A percentile compares a stretch with the other conserved stretches of the same genome.
Evolutionary conservation across 768 basidiomycete genomes (phyloP).

Genomic region (Pholiota microspora): DNA sequence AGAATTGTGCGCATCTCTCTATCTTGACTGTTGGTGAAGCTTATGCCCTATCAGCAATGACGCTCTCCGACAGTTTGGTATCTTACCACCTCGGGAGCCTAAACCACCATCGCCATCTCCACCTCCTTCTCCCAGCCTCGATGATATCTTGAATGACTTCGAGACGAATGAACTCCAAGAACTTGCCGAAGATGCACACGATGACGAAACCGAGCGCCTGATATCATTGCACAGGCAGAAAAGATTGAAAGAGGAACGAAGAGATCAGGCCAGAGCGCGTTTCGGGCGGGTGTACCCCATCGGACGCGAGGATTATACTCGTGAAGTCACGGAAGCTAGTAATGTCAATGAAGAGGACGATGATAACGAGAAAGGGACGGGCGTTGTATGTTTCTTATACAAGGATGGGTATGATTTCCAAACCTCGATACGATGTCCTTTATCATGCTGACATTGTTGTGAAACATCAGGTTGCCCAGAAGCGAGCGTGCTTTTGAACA

Average conservation of each 20-base stretch:
- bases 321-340: constrained; percentile 94
- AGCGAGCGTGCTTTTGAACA: constrained; percentile 77
- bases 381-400: constrained; percentile 92
- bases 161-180: constrained; percentile 63
- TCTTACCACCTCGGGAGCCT: constrained; percentile 72
- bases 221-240: constrained; percentile 66
- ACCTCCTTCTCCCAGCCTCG: constrained; percentile 71
- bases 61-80: constrained; percentile 88
- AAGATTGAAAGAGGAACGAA: constrained; percentile 61
- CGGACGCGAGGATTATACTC: constrained; percentile 88
- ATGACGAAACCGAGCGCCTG: constrained; percentile 75
- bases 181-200: constrained; percentile 66
- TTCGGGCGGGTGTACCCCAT: constrained; percentile 90
- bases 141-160: constrained; percentile 64
- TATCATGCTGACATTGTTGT: background rate
- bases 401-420: constrained; percentile 78
- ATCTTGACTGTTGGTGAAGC: background rate
- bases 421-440: background rate
- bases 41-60: constrained; percentile 64
- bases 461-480: constrained; percentile 60
- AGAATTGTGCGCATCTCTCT: constrained; percentile 74
- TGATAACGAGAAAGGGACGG: constrained; percentile 72
- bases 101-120: constrained; percentile 79
- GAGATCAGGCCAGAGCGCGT: constrained; percentile 55
- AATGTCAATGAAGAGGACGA: constrained; percentile 63